Evolutionary conservation across 805 yeast genomes (phyloP), one percentile per base, ranked within the genome.

Genomic region (Blastobotrys attinorum): DNA sequence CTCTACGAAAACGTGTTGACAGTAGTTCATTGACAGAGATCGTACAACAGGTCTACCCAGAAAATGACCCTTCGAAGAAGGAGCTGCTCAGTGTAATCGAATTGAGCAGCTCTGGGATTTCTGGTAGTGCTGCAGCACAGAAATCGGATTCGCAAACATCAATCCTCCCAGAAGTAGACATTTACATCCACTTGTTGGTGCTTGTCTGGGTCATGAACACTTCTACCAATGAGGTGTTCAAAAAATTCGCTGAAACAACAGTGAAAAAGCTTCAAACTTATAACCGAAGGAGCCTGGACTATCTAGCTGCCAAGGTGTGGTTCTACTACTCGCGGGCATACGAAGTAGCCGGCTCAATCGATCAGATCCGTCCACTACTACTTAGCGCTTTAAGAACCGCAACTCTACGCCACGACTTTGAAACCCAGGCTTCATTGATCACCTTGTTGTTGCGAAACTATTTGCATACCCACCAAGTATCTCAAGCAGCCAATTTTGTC

Each of bases 241-340:
- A 76, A 45, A 56, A 61, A 8, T 79, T 56, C 42, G 47, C 57
- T 38, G 51, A 50, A 31, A 29, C 39, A 22, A 42, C 71, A 52
- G 46, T 62, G 61, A 22, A 53, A 17, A 57, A 53, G 21, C 49
- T 87, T 59, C 72, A 75, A 46, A 62, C 71, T 11, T 82, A 82
- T 66, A 87, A 87, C 64, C 77, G 83, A 51, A 76, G 97, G 51
- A 76, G 94, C 3, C 68, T 90, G 52, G 97, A 92, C 64, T 78
- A 84, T 56, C 73, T 92, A 46, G 79, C 79, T 51, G 92, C 97
- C 13, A 90, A 89, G 63, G 72, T 84, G 48, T 92, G 97, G 97
- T 92, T 90, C 61, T 90, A 88, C 67, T 73, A 84, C 53, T 73
- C 81, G 37, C 77, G 95, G 63, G 75, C 88, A 1, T 77, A 78